phyloP scores from a whole-genome alignment of 805 yeast genomes.

The Kodamaea kakaduensis region DNA sequence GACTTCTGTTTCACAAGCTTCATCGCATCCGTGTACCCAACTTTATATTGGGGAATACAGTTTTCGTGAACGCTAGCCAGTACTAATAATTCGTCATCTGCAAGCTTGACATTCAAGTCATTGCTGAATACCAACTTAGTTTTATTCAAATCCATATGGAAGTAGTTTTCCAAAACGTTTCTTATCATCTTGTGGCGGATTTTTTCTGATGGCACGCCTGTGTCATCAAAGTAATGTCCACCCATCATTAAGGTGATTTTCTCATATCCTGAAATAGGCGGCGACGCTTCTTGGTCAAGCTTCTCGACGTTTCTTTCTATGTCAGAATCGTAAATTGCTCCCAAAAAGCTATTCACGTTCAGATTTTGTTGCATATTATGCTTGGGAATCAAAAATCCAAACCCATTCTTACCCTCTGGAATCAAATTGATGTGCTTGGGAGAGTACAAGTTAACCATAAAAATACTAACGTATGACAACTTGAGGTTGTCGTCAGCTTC shows the following conservation, averaged over 20 bases:
- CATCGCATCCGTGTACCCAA: slow-evolving; percentile 56
- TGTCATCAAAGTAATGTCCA: slow-evolving; percentile 52
- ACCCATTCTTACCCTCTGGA: slow-evolving; percentile 51
- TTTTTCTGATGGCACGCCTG: slow-evolving; percentile 28
- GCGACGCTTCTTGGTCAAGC: not conserved
- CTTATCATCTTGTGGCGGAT: slow-evolving; percentile 25
- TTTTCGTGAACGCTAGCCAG: slow-evolving; percentile 34
- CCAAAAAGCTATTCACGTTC: slow-evolving; percentile 61
- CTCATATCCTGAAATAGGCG: slow-evolving; percentile 31
- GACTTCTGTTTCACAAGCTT: slow-evolving; percentile 30
- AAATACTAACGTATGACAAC: slow-evolving; percentile 45
- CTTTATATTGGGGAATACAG: slow-evolving; percentile 77
- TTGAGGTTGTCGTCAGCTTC: slow-evolving; percentile 14
- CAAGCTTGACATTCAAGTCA: slow-evolving; percentile 13
- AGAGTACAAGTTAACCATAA: slow-evolving; percentile 63
- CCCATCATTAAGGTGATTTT: slow-evolving; percentile 90
- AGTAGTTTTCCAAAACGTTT: slow-evolving; percentile 21
- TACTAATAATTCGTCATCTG: slow-evolving; percentile 25
- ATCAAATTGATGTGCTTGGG: slow-evolving; percentile 34
- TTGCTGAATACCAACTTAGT: slow-evolving; percentile 3
- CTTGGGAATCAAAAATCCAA: slow-evolving; percentile 83
- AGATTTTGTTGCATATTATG: slow-evolving; percentile 17
- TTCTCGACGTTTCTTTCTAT: slow-evolving; percentile 51
- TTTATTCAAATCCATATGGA: slow-evolving; percentile 20
- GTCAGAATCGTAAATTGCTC: slow-evolving; percentile 89